Evolutionary conservation across 148 eudicot genomes (phyloP).

Genomic region (Euryodendron excelsum): DNA sequence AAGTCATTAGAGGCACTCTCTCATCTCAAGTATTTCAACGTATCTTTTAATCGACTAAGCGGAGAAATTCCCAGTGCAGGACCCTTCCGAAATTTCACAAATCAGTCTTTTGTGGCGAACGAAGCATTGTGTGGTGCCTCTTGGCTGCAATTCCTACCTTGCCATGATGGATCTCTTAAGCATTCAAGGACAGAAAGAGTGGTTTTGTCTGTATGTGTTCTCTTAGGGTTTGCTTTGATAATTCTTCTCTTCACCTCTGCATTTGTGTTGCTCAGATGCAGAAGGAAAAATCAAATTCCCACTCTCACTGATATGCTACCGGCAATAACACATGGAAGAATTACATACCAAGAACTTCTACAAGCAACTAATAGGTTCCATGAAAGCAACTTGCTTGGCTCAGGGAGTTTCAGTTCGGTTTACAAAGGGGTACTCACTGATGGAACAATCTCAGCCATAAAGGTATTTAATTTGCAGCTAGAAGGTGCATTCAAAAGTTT

Average conservation of each 20-base stretch:
- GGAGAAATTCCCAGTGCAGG: conserved; percentile 23
- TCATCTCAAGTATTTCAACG: neutral
- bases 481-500: conserved; percentile 17
- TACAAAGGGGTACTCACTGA: conserved; percentile 14
- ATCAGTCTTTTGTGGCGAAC: conserved; percentile 1
- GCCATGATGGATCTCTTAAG: neutral
- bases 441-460: conserved; percentile 8
- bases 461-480: conserved; percentile 19
- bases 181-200: neutral
- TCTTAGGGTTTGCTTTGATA: neutral
- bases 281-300: neutral
- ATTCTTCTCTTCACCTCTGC: neutral
- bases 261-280: neutral
- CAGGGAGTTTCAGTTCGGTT: conserved; percentile 18
- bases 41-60: neutral
- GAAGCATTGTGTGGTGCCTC: conserved; percentile 23
- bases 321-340: neutral
- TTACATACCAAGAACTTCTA: conserved; percentile 11
- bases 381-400: conserved; percentile 18
- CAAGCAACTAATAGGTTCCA: conserved; percentile 17
- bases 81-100: conserved; percentile 15
- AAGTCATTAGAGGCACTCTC: neutral
- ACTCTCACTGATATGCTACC: neutral
- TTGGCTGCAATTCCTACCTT: conserved; percentile 1
- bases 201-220: neutral